These are phyloP conservation scores for Talaromyces sp. DNA, from an alignment of 2,329 filamentous ascomycete genomes.

Conservation along the genomic window DNA sequence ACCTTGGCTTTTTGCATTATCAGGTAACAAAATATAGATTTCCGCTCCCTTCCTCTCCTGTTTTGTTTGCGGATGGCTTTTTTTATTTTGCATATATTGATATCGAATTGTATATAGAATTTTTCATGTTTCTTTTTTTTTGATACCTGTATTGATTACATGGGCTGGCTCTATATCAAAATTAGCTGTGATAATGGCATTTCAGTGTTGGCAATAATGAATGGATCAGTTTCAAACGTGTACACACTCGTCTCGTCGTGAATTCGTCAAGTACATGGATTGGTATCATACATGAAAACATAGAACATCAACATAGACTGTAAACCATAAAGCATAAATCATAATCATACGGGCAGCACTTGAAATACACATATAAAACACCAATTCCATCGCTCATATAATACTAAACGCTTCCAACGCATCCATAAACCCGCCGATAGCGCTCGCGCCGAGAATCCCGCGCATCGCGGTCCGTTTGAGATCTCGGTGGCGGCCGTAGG, in stretches of 20 bases:
- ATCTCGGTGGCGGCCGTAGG: slow-evolving; percentile 19
- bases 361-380: not conserved
- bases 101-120: not conserved
- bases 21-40: not conserved
- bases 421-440: slow-evolving; percentile 35
- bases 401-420: slow-evolving; percentile 30
- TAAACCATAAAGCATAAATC: not conserved
- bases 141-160: not conserved
- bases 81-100: not conserved
- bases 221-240: not conserved
- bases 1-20: not conserved
- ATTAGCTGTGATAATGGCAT: not conserved
- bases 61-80: not conserved
- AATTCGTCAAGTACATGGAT: not conserved
- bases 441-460: slow-evolving; percentile 30
- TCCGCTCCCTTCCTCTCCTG: not conserved
- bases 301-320: not conserved
- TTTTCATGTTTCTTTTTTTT: not conserved
- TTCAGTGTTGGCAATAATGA: not conserved
- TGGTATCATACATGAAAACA: not conserved
- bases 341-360: not conserved
- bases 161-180: not conserved
- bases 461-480: slow-evolving; percentile 30
- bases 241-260: not conserved
- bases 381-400: not conserved